Evolutionary conservation across 2,329 filamentous ascomycete species (phyloP).

Genomic region (Trichoderma pleuroti): DNA sequence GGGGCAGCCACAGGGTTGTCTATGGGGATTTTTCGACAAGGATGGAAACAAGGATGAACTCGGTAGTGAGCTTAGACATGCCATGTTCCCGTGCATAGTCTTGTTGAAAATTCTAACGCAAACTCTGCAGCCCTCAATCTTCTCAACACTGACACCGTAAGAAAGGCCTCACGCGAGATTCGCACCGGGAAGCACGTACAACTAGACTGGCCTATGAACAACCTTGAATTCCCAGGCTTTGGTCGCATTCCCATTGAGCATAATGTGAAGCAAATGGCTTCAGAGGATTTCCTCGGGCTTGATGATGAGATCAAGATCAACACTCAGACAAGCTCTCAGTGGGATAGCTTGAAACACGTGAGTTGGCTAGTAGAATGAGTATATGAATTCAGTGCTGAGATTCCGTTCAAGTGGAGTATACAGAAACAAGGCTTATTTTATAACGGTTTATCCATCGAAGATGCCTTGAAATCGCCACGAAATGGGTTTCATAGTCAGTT

Average conservation of each 20-base stretch:
- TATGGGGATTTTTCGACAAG: not conserved
- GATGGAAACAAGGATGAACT: not conserved
- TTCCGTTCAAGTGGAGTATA: not conserved
- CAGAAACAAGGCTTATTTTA: not conserved
- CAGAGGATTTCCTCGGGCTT: not conserved
- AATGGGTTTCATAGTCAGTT: not conserved
- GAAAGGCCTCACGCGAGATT: not conserved
- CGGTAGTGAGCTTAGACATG: not conserved
- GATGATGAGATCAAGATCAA: constrained; percentile 3
- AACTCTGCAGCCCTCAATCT: not conserved
- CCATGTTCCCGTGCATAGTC: not conserved
- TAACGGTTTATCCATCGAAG: not conserved
- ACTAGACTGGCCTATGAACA: not conserved
- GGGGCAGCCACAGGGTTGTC: not conserved
- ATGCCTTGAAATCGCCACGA: not conserved
- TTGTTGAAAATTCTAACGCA: not conserved
- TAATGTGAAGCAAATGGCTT: not conserved
- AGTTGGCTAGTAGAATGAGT: not conserved
- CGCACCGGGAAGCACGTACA: not conserved
- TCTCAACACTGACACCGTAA: not conserved
- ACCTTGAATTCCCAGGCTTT: not conserved
- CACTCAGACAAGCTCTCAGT: constrained; percentile 2
- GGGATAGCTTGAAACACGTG: not conserved
- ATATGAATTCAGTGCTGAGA: not conserved
- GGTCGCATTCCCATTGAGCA: not conserved